phyloP scores from a whole-genome alignment of 495 filamentous ascomycete genomes.

The Tetracladium marchalianum region DNA sequence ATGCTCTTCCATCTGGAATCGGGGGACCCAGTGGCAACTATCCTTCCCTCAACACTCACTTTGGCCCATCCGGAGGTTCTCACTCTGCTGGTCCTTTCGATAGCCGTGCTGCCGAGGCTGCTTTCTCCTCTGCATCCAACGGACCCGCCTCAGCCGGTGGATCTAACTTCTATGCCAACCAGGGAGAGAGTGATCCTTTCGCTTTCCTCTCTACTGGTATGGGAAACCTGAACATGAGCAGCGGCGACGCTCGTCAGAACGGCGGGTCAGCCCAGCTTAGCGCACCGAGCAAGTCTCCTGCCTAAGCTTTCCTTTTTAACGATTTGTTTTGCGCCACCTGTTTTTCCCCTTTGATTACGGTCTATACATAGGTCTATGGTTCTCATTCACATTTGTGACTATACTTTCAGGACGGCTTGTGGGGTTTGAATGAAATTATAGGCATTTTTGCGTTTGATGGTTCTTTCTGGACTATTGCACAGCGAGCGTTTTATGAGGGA shows the following conservation, averaged over 20 bases:
- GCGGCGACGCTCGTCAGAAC: constrained; percentile 75
- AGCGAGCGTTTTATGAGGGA: constrained; percentile 15
- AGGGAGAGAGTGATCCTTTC: constrained; percentile 68
- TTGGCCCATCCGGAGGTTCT: constrained; percentile 50
- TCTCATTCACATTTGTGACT: constrained; percentile 17
- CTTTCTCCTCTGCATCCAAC: constrained; percentile 78
- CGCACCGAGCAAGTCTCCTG: constrained; percentile 53
- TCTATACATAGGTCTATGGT: constrained; percentile 17
- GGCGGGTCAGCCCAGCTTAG: constrained; percentile 39
- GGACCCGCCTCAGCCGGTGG: constrained; percentile 52
- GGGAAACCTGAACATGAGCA: constrained; percentile 69
- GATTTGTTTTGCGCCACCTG: constrained; percentile 9
- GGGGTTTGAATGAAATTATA: constrained; percentile 21
- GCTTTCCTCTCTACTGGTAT: constrained; percentile 81
- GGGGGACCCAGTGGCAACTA: constrained; percentile 72
- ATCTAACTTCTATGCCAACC: constrained; percentile 46
- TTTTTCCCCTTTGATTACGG: constrained; percentile 13
- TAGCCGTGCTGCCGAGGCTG: constrained; percentile 83
- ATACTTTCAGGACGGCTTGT: constrained; percentile 22
- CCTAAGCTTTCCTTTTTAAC: constrained; percentile 27
- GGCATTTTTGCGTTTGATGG: constrained; percentile 10
- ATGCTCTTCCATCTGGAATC: constrained; percentile 82
- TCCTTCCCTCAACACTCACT: constrained; percentile 72
- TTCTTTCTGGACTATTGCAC: constrained; percentile 15
- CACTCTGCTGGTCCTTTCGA: constrained; percentile 87